phyloP scores from a whole-genome alignment of 2,329 filamentous ascomycete species.

The Colletotrichum sp. region DNA sequence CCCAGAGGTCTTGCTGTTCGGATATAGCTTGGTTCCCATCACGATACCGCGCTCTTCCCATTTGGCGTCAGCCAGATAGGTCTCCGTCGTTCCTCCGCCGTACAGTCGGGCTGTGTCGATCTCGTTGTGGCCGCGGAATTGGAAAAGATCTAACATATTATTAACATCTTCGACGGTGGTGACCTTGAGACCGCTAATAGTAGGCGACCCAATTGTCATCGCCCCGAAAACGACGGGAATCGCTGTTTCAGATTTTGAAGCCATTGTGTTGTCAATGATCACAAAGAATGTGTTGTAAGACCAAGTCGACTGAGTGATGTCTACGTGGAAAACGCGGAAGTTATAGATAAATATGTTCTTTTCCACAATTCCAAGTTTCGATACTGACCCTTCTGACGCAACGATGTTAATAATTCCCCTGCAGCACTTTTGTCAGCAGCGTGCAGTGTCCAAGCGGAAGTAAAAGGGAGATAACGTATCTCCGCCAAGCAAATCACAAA shows the following conservation, averaged over 20 bases:
- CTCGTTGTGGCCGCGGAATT: slow-evolving; percentile 49
- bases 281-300: background rate
- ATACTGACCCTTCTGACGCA: background rate
- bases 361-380: background rate
- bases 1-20: slow-evolving; percentile 1
- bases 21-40: slow-evolving; percentile 49
- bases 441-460: background rate
- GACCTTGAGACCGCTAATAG: background rate
- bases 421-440: background rate
- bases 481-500: background rate
- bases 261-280: background rate
- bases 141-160: background rate
- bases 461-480: background rate
- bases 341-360: background rate
- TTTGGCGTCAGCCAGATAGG: slow-evolving; percentile 43
- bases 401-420: background rate
- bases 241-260: background rate
- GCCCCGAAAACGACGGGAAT: background rate
- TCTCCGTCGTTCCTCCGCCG: slow-evolving; percentile 67
- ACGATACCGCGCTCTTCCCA: slow-evolving; percentile 42
- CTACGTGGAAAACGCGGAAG: background rate
- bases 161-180: background rate
- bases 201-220: background rate
- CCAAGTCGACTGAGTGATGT: background rate
- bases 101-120: slow-evolving; percentile 73